Conservation (phyloP, 176 grass and related monocot species). For the Triticum urartu region DNA sequence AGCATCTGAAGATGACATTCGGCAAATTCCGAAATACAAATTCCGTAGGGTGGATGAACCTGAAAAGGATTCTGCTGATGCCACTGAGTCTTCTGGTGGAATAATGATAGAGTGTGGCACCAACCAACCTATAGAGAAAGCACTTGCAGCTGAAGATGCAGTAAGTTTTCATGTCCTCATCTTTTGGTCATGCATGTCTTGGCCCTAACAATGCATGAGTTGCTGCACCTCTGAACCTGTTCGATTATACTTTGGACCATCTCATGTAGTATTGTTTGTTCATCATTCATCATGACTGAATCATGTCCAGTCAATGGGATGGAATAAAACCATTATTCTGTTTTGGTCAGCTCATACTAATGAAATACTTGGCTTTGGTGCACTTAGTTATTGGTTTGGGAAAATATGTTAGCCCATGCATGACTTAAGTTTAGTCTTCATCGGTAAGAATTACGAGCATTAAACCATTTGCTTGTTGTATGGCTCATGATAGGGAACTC, state of each 20-base stretch:
- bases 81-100: conserved; percentile 51
- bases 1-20: conserved; percentile 87
- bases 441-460: not conserved
- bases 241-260: not conserved
- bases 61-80: conserved; percentile 39
- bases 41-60: conserved; percentile 52
- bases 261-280: not conserved
- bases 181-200: conserved; percentile 6
- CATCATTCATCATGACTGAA: conserved; percentile 13
- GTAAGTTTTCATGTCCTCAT: conserved; percentile 46
- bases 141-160: conserved; percentile 71
- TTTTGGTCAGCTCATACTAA: not conserved
- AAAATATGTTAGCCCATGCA: not conserved
- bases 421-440: not conserved
- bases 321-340: not conserved
- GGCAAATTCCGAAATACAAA: conserved; percentile 73
- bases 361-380: conserved; percentile 17
- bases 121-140: conserved; percentile 66
- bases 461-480: not conserved
- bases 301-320: not conserved
- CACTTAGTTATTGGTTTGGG: not conserved
- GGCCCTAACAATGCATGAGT: not conserved
- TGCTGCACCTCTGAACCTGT: conserved; percentile 5
- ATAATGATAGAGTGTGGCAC: conserved; percentile 68
- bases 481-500: not conserved